phyloP scores from a whole-genome alignment of 148 eudicot genomes.

The Nepenthes gracilis region DNA sequence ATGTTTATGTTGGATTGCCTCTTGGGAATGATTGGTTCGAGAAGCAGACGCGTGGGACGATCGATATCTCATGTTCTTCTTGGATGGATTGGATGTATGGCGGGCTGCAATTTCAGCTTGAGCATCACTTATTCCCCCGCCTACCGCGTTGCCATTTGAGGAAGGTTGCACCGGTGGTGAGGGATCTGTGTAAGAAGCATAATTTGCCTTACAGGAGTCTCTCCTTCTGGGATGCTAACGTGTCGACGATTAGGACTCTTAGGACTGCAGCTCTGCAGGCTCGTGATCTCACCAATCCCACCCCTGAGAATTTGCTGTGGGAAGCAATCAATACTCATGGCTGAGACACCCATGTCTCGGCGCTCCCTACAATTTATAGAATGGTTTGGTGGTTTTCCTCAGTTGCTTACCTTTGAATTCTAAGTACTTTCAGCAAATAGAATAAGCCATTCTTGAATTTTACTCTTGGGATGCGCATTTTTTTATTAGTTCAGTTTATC shows the following conservation, averaged over 20 bases:
- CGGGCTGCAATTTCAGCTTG: slow-evolving; percentile 87
- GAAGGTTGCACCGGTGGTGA: slow-evolving; percentile 57
- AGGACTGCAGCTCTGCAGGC: slow-evolving; percentile 76
- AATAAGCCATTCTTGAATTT: no score
- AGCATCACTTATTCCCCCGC: slow-evolving; percentile 87
- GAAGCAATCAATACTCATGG: slow-evolving; percentile 90
- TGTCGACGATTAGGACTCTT: slow-evolving; percentile 41
- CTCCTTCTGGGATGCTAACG: slow-evolving; percentile 68
- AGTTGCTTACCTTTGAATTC: no score
- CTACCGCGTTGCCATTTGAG: slow-evolving; percentile 72
- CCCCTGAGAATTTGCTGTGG: slow-evolving; percentile 50
- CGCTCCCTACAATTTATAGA: no score
- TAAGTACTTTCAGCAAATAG: no score
- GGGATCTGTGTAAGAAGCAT: slow-evolving; percentile 79
- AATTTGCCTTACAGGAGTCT: slow-evolving; percentile 68
- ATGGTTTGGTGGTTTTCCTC: no score
- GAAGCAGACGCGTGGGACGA: slow-evolving; percentile 74
- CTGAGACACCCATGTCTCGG: slow-evolving; percentile 2
- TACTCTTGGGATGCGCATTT: no score
- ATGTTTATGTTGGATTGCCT: slow-evolving; percentile 71
- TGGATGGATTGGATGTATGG: slow-evolving; percentile 92
- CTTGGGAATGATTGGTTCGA: slow-evolving; percentile 80
- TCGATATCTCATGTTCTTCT: slow-evolving; percentile 46
- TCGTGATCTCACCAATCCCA: slow-evolving; percentile 29
- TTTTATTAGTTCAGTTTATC: no score